Evolutionary conservation across 2,329 filamentous ascomycete genomes (phyloP).

Genomic region (Trichophyton mentagrophytes): DNA sequence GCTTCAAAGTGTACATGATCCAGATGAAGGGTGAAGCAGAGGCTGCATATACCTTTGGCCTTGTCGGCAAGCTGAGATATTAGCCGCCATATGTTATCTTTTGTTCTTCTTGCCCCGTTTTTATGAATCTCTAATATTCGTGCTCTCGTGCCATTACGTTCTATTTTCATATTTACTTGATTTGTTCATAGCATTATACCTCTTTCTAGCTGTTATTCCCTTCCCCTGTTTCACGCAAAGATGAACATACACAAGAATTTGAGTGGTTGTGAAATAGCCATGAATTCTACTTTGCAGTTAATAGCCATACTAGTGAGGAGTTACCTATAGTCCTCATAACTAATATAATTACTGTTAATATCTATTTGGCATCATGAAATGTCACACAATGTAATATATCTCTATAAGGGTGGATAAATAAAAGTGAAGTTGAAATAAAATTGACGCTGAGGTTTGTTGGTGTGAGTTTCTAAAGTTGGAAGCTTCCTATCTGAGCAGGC

Average conservation of each 20-base stretch:
- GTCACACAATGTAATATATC: too few relatives aligned
- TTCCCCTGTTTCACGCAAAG: background rate
- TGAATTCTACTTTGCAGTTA: too few relatives aligned
- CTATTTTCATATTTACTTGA: background rate
- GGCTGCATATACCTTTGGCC: conserved; percentile 42
- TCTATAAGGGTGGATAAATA: too few relatives aligned
- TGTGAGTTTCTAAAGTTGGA: background rate
- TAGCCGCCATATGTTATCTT: conserved; percentile 19
- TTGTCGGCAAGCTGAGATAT: conserved; percentile 42
- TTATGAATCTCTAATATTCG: background rate
- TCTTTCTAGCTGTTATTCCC: background rate
- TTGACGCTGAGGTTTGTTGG: too few relatives aligned
- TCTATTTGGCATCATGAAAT: too few relatives aligned
- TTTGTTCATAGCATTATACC: background rate
- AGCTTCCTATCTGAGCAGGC: background rate
- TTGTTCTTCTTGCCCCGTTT: background rate
- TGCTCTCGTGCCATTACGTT: background rate
- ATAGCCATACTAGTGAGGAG: too few relatives aligned
- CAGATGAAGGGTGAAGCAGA: conserved; percentile 45
- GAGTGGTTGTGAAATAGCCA: background rate
- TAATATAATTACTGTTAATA: too few relatives aligned
- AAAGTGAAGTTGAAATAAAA: too few relatives aligned
- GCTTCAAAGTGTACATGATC: conserved; percentile 52
- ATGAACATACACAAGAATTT: background rate
- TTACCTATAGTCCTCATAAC: too few relatives aligned